phyloP scores from a whole-genome alignment of 352 stramenopile genomes.

The Elongisporangium undulatum region DNA sequence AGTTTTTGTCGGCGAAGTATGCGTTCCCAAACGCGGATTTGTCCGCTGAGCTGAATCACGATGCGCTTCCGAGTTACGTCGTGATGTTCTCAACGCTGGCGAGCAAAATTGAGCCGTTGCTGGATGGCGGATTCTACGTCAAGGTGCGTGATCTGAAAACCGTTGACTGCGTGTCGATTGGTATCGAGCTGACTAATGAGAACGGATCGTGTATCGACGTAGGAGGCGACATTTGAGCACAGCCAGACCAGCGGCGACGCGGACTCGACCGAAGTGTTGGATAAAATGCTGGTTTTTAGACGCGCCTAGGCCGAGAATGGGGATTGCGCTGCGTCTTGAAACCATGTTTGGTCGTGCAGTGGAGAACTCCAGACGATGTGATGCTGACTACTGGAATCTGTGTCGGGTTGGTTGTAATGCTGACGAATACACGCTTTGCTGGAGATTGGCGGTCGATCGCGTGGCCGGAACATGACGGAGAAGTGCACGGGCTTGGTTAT shows the following conservation, averaged over 20 bases:
- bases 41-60: constrained; percentile 12
- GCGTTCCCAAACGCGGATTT: constrained; percentile 11
- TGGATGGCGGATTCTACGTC: constrained; percentile 38
- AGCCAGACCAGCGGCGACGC: constrained; percentile 69
- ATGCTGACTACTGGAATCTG: neutral
- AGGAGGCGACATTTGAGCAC: constrained; percentile 61
- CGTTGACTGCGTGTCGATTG: neutral
- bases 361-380: constrained; percentile 5
- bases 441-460: constrained; percentile 9
- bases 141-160: constrained; percentile 22
- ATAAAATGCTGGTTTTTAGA: constrained; percentile 67
- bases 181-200: neutral
- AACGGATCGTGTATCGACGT: neutral
- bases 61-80: constrained; percentile 49
- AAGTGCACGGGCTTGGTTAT: constrained; percentile 51
- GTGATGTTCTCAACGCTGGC: constrained; percentile 61
- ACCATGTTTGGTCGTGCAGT: constrained; percentile 6
- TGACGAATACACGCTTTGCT: constrained; percentile 3
- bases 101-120: constrained; percentile 38
- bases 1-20: constrained; percentile 57
- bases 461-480: constrained; percentile 23
- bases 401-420: neutral
- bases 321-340: constrained; percentile 1
- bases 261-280: constrained; percentile 48
- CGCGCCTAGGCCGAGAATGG: constrained; percentile 15